phyloP scores from a whole-genome alignment of 208 protist species.

The Acanthamoeba polyphaga region DNA sequence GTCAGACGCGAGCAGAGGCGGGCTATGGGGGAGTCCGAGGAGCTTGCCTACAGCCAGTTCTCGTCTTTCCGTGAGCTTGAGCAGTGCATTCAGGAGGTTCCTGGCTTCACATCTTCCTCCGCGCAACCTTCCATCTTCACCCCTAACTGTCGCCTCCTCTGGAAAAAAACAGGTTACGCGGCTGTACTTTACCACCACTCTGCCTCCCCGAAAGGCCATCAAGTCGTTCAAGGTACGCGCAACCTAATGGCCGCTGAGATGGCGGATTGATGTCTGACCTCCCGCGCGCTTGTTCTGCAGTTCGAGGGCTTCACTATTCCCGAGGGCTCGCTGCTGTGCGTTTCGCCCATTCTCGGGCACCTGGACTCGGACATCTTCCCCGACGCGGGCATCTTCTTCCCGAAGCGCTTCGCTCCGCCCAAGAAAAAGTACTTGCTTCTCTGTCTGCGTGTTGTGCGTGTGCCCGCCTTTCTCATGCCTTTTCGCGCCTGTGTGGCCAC shows the following conservation, averaged over 20 bases:
- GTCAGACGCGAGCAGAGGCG: conserved; percentile 39
- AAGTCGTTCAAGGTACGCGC: conserved; percentile 16
- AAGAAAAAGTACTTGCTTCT: conserved; percentile 6
- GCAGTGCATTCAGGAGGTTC: conserved; percentile 21
- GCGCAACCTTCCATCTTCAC: too few species aligned
- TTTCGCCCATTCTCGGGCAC: conserved; percentile 24
- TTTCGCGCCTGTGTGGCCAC: too few species aligned
- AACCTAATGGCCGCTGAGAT: neutral
- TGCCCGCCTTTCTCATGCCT: neutral
- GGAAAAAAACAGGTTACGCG: neutral
- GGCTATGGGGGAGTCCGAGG: conserved; percentile 26
- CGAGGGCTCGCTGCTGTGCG: conserved; percentile 43
- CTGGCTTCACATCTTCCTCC: too few species aligned
- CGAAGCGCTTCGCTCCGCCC: conserved; percentile 42
- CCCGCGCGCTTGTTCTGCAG: neutral
- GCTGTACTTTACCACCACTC: conserved; percentile 23
- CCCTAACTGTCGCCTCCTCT: too few species aligned
- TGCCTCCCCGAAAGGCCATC: conserved; percentile 15
- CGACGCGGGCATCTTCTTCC: conserved; percentile 49
- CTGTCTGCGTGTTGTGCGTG: too few species aligned
- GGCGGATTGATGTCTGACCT: neutral
- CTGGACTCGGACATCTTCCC: conserved; percentile 50
- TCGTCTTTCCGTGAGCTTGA: conserved; percentile 31
- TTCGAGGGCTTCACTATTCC: conserved; percentile 23
- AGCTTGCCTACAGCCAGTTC: conserved; percentile 4